Evolutionary conservation across 768 basidiomycete species (phyloP).

Genomic region (Trametes punicea): DNA sequence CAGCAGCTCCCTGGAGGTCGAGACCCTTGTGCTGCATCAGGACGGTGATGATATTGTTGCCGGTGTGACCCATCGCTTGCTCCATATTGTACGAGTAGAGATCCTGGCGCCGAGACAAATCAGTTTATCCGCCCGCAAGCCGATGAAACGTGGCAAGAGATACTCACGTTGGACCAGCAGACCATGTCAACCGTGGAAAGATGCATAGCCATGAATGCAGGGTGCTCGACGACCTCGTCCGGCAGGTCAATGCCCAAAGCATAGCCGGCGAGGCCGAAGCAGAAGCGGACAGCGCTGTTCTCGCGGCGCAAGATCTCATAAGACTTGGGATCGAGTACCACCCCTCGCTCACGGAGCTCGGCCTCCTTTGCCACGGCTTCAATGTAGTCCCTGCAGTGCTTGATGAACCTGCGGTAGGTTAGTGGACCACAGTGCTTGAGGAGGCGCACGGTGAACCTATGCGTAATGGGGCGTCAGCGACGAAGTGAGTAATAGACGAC

Average conservation of each 20-base stretch:
- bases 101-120: constrained; percentile 44
- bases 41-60: constrained; percentile 68
- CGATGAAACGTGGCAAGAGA: neutral
- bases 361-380: constrained; percentile 59
- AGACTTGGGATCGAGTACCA: constrained; percentile 50
- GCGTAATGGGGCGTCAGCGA: constrained; percentile 1
- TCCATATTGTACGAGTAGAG: constrained; percentile 75
- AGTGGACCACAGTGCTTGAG: constrained; percentile 41
- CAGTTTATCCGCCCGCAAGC: neutral
- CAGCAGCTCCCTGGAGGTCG: constrained; percentile 55
- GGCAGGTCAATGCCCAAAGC: constrained; percentile 60
- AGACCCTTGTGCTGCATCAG: constrained; percentile 55
- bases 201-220: constrained; percentile 50
- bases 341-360: constrained; percentile 52
- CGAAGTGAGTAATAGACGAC: neutral
- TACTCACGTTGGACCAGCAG: constrained; percentile 65
- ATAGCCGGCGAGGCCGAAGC: constrained; percentile 62
- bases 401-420: constrained; percentile 46
- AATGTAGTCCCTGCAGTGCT: constrained; percentile 54
- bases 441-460: constrained; percentile 54
- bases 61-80: constrained; percentile 57
- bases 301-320: constrained; percentile 62
- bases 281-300: constrained; percentile 64
- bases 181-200: constrained; percentile 63
- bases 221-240: constrained; percentile 57